A percentile compares a stretch with the other conserved stretches of the same genome.
Evolutionary conservation across 2,329 filamentous ascomycete species (phyloP).

Genomic region (Xylariaceae sp.): DNA sequence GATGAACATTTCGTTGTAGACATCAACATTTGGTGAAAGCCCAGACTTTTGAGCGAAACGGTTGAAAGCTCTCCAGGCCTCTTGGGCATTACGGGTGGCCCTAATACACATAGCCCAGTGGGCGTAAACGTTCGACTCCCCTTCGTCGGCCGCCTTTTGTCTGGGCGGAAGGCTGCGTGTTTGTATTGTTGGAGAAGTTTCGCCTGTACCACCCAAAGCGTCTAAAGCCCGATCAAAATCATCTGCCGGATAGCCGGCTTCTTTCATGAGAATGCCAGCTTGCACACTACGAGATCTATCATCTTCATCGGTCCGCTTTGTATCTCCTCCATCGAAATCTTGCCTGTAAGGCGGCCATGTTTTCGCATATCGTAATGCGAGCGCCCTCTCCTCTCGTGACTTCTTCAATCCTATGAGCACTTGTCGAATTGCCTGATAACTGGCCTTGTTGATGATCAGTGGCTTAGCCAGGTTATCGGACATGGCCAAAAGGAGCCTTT

Average conservation of each 20-base stretch:
- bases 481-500: slow-evolving; percentile 49
- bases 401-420: slow-evolving; percentile 54
- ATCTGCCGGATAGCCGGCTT: slow-evolving; percentile 50
- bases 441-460: slow-evolving; percentile 46
- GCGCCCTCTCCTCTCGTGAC: slow-evolving; percentile 46
- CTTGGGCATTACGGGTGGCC: slow-evolving; percentile 56
- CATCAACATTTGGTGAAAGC: slow-evolving; percentile 39
- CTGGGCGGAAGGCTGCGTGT: slow-evolving; percentile 40
- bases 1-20: slow-evolving; percentile 58
- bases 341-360: slow-evolving; percentile 59
- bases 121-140: slow-evolving; percentile 36
- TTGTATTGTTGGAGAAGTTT: slow-evolving; percentile 55
- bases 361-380: slow-evolving; percentile 45
- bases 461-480: slow-evolving; percentile 47
- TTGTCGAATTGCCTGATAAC: slow-evolving; percentile 52
- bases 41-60: slow-evolving; percentile 16
- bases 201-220: slow-evolving; percentile 49
- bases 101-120: slow-evolving; percentile 54
- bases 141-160: slow-evolving; percentile 28
- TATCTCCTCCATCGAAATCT: slow-evolving; percentile 57
- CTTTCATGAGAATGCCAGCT: slow-evolving; percentile 51
- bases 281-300: slow-evolving; percentile 51
- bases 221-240: slow-evolving; percentile 47
- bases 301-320: slow-evolving; percentile 47
- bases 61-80: slow-evolving; percentile 50